Evolutionary conservation across 495 filamentous ascomycete species (phyloP).

Genomic region (Annulohypoxylon nitens): DNA sequence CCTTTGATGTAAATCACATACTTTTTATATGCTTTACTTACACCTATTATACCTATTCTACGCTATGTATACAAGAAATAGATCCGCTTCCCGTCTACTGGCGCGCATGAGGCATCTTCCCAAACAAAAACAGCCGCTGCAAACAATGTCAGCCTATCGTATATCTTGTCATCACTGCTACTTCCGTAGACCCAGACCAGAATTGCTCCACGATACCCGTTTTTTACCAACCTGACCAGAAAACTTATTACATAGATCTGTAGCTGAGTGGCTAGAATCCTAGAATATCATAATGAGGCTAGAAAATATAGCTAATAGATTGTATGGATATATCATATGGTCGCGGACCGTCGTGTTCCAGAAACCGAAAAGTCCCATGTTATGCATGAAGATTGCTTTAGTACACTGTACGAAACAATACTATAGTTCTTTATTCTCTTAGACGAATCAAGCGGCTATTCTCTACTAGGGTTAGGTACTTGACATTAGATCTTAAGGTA

Average conservation of each 20-base stretch:
- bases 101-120: slow-evolving; percentile 34
- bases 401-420: slow-evolving; percentile 18
- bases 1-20: slow-evolving; percentile 11
- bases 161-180: slow-evolving; percentile 15
- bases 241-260: slow-evolving; percentile 20
- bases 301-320: slow-evolving; percentile 12
- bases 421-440: slow-evolving; percentile 9
- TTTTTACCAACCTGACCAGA: slow-evolving; percentile 31
- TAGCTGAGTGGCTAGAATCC: slow-evolving; percentile 16
- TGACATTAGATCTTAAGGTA: slow-evolving; percentile 8
- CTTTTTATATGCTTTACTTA: neutral
- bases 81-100: slow-evolving; percentile 25
- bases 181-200: slow-evolving; percentile 27
- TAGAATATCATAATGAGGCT: slow-evolving; percentile 35
- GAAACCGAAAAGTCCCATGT: slow-evolving; percentile 21
- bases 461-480: slow-evolving; percentile 1
- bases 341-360: slow-evolving; percentile 16
- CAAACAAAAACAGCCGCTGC: slow-evolving; percentile 37
- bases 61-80: slow-evolving; percentile 16
- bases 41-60: neutral
- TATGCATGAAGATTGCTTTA: slow-evolving; percentile 35
- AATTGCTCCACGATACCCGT: slow-evolving; percentile 12
- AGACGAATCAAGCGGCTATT: slow-evolving; percentile 17
- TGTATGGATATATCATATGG: slow-evolving; percentile 25
- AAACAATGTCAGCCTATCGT: slow-evolving; percentile 46